Percentiles rank a stretch among this genome's conserved stretches.
These are phyloP conservation scores for Multifurca ochricompacta DNA, from an alignment of 768 basidiomycete genomes.

Conservation along the genomic window DNA sequence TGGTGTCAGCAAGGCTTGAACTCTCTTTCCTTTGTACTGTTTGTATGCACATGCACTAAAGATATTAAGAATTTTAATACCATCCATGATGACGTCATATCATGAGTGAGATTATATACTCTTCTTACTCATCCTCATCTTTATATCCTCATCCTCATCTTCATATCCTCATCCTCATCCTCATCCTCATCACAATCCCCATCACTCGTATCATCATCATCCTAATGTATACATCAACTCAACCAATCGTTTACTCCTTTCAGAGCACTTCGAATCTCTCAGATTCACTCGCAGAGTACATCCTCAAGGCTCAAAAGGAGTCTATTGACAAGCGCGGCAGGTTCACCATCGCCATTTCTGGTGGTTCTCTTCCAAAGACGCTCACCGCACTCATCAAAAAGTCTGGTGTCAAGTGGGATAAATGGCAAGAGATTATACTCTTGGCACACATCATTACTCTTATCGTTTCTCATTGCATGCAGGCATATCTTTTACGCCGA, in stretches of 20 bases:
- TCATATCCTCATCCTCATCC: neutral
- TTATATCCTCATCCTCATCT: neutral
- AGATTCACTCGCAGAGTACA: slow-evolving; percentile 66
- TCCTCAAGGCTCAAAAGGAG: slow-evolving; percentile 82
- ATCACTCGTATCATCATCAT: too few relatives aligned
- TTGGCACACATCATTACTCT: neutral
- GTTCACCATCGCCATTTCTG: slow-evolving; percentile 91
- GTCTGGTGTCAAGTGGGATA: slow-evolving; percentile 78
- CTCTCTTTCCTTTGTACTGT: neutral
- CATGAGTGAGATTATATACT: too few relatives aligned
- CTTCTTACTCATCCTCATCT: too few relatives aligned
- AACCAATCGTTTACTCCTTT: slow-evolving; percentile 65
- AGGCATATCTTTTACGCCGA: slow-evolving; percentile 99
- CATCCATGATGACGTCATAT: slow-evolving; percentile 9
- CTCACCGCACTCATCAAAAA: slow-evolving; percentile 63
- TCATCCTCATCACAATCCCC: neutral
- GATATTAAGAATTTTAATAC: slow-evolving; percentile 8
- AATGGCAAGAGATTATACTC: slow-evolving; percentile 54
- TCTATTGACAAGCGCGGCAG: slow-evolving; percentile 81
- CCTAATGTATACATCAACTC: neutral
- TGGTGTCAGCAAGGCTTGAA: slow-evolving; percentile 16
- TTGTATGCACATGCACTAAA: neutral
- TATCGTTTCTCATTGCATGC: slow-evolving; percentile 5
- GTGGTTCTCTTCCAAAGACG: slow-evolving; percentile 83
- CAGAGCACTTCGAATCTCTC: slow-evolving; percentile 46